A percentile compares a stretch with the other conserved stretches of the same genome.
Conservation (phyloP, 164 flowering plant genomes). For the Sextonia rubra region DNA sequence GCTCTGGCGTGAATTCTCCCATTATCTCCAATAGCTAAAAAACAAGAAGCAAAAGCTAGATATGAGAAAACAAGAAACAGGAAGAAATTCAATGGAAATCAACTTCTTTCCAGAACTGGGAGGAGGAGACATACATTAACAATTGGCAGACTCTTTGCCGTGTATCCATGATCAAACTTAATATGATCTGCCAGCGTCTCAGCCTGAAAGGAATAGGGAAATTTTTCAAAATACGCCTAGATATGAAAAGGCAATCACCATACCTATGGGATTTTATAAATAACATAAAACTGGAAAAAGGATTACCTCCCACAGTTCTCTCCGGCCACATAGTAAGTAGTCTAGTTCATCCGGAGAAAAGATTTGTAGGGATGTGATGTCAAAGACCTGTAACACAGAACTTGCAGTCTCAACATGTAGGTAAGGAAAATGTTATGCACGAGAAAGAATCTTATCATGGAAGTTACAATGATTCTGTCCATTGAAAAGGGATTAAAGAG, state of each 20-base stretch:
- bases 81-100: not conserved
- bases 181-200: slow-evolving; percentile 90
- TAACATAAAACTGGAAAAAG: not conserved
- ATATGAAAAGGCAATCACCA: not conserved
- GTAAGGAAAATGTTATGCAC: too few species aligned
- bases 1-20: slow-evolving; percentile 93
- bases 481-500: too few species aligned
- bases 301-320: slow-evolving; percentile 93
- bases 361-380: slow-evolving; percentile 82
- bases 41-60: not conserved
- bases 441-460: too few species aligned
- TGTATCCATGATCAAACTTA: slow-evolving; percentile 97
- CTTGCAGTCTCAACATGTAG: not conserved
- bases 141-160: slow-evolving; percentile 90
- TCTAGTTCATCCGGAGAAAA: slow-evolving; percentile 88
- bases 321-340: slow-evolving; percentile 88
- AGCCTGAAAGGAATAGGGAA: slow-evolving; percentile 44
- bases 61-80: not conserved
- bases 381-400: slow-evolving; percentile 62
- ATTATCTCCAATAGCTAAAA: slow-evolving; percentile 53
- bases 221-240: not conserved
- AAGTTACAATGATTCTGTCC: too few species aligned
- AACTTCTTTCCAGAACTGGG: not conserved
- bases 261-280: not conserved
- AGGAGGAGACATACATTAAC: slow-evolving; percentile 44